Percentiles rank a stretch among this genome's conserved stretches.
phyloP scores from a whole-genome alignment of 2,329 filamentous ascomycete species.

The Macrophomina tecta region DNA sequence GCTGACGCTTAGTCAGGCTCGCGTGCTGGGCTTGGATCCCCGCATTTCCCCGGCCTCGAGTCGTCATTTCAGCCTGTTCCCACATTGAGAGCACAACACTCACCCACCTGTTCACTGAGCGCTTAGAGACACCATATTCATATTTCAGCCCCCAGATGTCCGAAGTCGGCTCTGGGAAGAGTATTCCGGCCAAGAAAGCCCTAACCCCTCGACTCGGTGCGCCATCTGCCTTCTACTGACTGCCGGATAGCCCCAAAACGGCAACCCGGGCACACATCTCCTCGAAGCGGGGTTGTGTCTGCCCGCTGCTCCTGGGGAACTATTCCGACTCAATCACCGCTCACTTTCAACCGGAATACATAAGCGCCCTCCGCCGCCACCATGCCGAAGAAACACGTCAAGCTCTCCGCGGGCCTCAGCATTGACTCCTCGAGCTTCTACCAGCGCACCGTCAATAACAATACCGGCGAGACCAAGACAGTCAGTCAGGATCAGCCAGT shows the following conservation, averaged over 20 bases:
- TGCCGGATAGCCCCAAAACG: slow-evolving; percentile 19
- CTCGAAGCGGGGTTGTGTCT: slow-evolving; percentile 26
- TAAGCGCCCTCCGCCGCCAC: slow-evolving; percentile 25
- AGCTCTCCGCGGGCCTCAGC: slow-evolving; percentile 27
- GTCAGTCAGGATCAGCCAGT: slow-evolving; percentile 44
- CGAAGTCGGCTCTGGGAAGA: slow-evolving; percentile 18
- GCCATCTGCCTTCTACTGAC: background rate
- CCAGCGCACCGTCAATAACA: slow-evolving; percentile 25
- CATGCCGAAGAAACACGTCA: slow-evolving; percentile 28
- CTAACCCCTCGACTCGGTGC: slow-evolving; percentile 7
- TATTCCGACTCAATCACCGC: slow-evolving; percentile 20
- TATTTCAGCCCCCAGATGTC: background rate
- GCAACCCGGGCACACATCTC: slow-evolving; percentile 21
- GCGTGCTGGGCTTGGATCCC: slow-evolving; percentile 17
- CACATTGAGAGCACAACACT: background rate
- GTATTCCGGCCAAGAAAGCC: slow-evolving; percentile 19
- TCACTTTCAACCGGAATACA: slow-evolving; percentile 18
- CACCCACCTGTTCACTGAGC: background rate
- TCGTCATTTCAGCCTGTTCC: slow-evolving; percentile 16
- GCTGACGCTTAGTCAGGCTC: background rate
- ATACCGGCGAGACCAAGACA: slow-evolving; percentile 40
- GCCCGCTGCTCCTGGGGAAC: slow-evolving; percentile 3
- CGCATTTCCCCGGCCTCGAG: slow-evolving; percentile 15
- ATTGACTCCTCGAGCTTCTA: slow-evolving; percentile 27
- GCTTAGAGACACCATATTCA: background rate